Conservation (phyloP, 768 basidiomycete genomes). For the Tylopilus sp. region DNA sequence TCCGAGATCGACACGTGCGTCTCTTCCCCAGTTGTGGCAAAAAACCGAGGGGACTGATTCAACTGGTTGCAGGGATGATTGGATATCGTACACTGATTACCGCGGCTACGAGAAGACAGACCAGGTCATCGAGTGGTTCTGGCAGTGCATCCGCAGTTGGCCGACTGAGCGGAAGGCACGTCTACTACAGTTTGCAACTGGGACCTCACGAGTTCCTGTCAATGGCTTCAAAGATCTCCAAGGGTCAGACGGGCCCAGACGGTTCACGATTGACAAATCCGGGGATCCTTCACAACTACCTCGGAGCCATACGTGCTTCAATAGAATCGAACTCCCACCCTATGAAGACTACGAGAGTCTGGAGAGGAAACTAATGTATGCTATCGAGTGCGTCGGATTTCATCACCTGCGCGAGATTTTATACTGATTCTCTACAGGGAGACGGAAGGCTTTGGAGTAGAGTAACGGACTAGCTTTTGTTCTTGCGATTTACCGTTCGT, state of each 20-base stretch:
- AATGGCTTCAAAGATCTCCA: constrained; percentile 95
- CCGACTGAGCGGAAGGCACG: constrained; percentile 86
- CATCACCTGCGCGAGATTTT: not conserved
- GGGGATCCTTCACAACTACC: constrained; percentile 87
- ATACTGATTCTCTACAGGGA: constrained; percentile 44
- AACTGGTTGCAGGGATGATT: constrained; percentile 60
- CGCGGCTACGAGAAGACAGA: constrained; percentile 84
- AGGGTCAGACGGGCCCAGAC: constrained; percentile 86
- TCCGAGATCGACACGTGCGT: constrained; percentile 83
- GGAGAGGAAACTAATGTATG: constrained; percentile 81
- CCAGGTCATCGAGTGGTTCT: constrained; percentile 93
- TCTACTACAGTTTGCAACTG: constrained; percentile 84
- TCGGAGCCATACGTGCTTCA: constrained; percentile 93
- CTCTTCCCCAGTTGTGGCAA: not conserved
- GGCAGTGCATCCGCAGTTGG: constrained; percentile 90
- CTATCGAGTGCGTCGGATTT: constrained; percentile 63
- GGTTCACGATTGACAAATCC: constrained; percentile 94
- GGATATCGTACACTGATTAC: constrained; percentile 94
- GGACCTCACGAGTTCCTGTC: constrained; percentile 81
- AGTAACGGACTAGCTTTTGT: constrained; percentile 33
- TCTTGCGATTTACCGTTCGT: constrained; percentile 1
- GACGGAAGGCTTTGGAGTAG: constrained; percentile 73
- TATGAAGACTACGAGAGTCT: constrained; percentile 86
- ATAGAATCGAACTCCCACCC: constrained; percentile 81
- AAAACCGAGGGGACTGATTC: not conserved